Conservation (phyloP, 2,329 filamentous ascomycete species). For the Metarhizium robertsii region DNA sequence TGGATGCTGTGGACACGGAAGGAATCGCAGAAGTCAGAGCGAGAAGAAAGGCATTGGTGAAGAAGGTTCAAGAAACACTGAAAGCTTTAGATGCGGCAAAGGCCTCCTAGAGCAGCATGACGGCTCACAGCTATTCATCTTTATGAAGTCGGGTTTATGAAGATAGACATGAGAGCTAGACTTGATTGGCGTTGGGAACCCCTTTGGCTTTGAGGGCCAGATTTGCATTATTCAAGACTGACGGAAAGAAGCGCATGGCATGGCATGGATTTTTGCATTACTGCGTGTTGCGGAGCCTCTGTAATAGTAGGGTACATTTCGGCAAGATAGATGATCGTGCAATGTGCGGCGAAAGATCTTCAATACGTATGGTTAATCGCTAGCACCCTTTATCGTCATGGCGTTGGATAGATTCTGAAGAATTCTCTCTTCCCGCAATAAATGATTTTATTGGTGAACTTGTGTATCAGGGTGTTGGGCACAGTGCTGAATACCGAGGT, state of each 20-base stretch:
- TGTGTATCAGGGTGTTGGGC: no score
- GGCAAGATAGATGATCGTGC: background rate
- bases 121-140: background rate
- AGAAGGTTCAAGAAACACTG: conserved; percentile 57
- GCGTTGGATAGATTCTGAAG: background rate
- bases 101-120: conserved; percentile 3
- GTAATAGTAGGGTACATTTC: background rate
- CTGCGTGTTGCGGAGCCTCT: background rate
- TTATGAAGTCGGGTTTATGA: background rate
- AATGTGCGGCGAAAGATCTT: background rate
- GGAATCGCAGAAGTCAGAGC: conserved; percentile 56
- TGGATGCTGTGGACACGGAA: conserved; percentile 67
- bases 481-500: no score
- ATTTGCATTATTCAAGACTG: background rate
- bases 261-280: background rate
- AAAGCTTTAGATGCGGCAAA: conserved; percentile 49
- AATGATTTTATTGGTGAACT: no score
- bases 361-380: background rate
- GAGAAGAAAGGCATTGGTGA: conserved; percentile 64
- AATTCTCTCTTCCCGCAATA: no score
- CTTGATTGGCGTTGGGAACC: background rate
- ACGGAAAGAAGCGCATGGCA: background rate
- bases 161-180: background rate
- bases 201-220: background rate
- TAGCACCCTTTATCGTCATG: background rate